phyloP scores from a whole-genome alignment of 371 early-diverging fungal species.

The Mortierella sp. region DNA sequence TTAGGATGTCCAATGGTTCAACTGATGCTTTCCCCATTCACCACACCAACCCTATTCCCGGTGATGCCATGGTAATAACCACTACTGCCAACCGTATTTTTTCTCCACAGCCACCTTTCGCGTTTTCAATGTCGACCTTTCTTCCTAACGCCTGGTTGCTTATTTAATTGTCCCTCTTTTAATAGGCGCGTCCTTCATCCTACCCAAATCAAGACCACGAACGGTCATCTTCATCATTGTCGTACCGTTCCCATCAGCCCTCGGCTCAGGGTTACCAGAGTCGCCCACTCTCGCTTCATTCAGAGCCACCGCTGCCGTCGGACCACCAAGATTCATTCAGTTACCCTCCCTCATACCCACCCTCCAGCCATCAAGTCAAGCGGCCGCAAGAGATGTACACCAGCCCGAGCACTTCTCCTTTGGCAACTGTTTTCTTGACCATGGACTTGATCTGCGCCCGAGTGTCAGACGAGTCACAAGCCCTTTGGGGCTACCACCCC shows the following conservation, averaged over 20 bases:
- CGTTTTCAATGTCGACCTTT: background rate
- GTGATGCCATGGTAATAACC: background rate
- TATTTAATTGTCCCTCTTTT: background rate
- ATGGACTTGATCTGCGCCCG: slow-evolving; percentile 71
- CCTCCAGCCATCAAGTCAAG: slow-evolving; percentile 37
- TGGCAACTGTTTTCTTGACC: slow-evolving; percentile 62
- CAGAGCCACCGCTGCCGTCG: slow-evolving; percentile 35
- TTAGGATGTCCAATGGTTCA: slow-evolving; percentile 10
- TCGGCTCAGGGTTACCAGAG: slow-evolving; percentile 25
- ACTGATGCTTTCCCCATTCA: background rate
- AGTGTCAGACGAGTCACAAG: slow-evolving; percentile 68
- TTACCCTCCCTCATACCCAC: slow-evolving; percentile 19
- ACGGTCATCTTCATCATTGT: slow-evolving; percentile 29
- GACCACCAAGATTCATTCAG: slow-evolving; percentile 37
- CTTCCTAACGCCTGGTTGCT: background rate
- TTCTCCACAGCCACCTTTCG: background rate
- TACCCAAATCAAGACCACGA: slow-evolving; percentile 32
- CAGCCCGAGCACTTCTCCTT: slow-evolving; percentile 32
- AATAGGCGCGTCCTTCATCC: slow-evolving; percentile 25
- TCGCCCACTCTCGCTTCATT: slow-evolving; percentile 47
- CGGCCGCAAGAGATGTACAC: slow-evolving; percentile 44
- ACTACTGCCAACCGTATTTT: background rate
- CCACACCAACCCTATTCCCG: background rate
- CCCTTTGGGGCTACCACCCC: slow-evolving; percentile 70
- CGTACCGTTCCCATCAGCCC: slow-evolving; percentile 32